Percentiles rank a stretch among this genome's conserved stretches.
These are phyloP conservation scores for Sanchytrium tribonematis DNA, from an alignment of 371 early-diverging fungal genomes.

Conservation along the genomic window DNA sequence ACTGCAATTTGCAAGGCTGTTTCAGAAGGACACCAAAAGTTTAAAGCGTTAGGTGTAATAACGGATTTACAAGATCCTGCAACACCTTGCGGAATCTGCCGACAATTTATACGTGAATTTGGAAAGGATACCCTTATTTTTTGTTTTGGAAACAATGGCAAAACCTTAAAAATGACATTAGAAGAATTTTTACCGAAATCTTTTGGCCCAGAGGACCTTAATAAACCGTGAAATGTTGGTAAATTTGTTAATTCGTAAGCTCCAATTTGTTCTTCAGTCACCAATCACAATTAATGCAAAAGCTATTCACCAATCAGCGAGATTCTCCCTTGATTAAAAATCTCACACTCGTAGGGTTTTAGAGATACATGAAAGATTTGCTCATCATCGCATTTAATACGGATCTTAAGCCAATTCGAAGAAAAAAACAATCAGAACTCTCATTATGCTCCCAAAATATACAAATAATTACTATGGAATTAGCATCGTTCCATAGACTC, in stretches of 20 bases:
- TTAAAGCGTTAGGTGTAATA: slow-evolving; percentile 24
- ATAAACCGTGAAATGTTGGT: not conserved
- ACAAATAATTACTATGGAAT: not conserved
- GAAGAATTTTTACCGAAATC: not conserved
- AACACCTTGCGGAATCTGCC: slow-evolving; percentile 54
- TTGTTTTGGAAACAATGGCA: not conserved
- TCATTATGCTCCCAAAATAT: not conserved
- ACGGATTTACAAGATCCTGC: too few species aligned
- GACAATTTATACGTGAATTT: slow-evolving; percentile 55
- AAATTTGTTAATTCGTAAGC: not conserved
- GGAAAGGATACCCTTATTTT: not conserved
- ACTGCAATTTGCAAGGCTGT: slow-evolving; percentile 53
- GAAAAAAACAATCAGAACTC: not conserved
- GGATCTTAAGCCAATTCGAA: not conserved
- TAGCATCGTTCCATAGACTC: not conserved
- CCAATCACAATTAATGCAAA: not conserved
- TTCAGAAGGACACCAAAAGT: slow-evolving; percentile 33
- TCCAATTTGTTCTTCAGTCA: not conserved
- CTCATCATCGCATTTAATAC: not conserved
- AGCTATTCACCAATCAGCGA: too few species aligned
- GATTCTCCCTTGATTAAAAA: too few species aligned
- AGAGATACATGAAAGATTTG: not conserved
- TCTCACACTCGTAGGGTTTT: not conserved
- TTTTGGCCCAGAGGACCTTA: not conserved
- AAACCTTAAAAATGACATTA: not conserved